phyloP scores from a whole-genome alignment of 2,329 filamentous ascomycete genomes.

The Juglanconis sp. region DNA sequence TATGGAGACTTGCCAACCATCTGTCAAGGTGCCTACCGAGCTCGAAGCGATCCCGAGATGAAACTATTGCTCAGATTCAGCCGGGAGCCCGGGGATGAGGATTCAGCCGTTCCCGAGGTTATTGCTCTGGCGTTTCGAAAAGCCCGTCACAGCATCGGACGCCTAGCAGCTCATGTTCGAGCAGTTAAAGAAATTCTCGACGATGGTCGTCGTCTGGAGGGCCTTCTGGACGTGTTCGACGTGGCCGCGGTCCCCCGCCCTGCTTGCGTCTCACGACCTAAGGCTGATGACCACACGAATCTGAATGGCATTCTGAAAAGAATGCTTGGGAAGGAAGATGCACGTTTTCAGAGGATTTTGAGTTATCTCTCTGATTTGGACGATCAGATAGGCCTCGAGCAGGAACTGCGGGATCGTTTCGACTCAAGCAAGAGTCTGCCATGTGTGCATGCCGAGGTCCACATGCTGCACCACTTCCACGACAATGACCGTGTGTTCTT shows the following conservation, averaged over 20 bases:
- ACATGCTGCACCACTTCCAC: constrained; percentile 45
- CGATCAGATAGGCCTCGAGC: constrained; percentile 22
- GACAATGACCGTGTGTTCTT: constrained; percentile 30
- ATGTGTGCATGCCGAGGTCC: constrained; percentile 43
- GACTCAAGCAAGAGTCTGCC: constrained; percentile 25
- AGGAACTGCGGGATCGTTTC: constrained; percentile 26
- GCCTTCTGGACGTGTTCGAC: constrained; percentile 29
- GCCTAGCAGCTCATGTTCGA: constrained; percentile 41
- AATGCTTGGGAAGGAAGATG: constrained; percentile 25
- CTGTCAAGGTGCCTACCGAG: constrained; percentile 9
- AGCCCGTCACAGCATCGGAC: constrained; percentile 41
- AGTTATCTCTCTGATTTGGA: constrained; percentile 26
- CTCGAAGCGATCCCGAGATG: constrained; percentile 18
- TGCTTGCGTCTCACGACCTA: constrained; percentile 20
- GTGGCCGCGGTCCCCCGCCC: constrained; percentile 23
- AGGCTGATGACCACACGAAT: constrained; percentile 26
- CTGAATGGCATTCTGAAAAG: constrained; percentile 30
- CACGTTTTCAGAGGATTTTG: constrained; percentile 13
- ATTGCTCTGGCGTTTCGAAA: constrained; percentile 22
- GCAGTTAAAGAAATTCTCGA: constrained; percentile 35
- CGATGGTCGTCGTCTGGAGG: constrained; percentile 27
- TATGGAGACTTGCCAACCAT: background rate
- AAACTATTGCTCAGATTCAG: background rate
- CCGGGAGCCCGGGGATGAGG: constrained; percentile 5
- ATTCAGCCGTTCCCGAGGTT: background rate